Base-by-base conservation (phyloP, 2,329 filamentous ascomycete genomes). In the Tolypocladium guangdongense region DNA sequence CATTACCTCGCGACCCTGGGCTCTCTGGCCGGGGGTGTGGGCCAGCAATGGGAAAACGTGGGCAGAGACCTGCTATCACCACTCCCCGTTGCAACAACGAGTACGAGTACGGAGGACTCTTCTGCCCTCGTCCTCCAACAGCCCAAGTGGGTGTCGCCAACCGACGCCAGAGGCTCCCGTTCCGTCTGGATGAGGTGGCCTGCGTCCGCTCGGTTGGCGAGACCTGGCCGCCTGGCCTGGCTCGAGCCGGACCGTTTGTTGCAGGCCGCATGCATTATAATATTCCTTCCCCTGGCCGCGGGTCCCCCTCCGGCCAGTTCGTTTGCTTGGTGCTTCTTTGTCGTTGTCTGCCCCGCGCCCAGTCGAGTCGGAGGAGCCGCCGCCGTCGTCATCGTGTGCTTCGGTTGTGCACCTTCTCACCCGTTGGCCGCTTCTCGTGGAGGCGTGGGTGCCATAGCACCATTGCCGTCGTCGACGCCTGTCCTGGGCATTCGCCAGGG, bases 21-120 rank as follows among this genome's bases (percentile, higher is more conserved):
- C 38, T 24, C 38, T 32, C 16, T 5, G 7, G 35, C 35, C 48
- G n/a, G 48, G 33, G 48, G 48, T 37, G 51, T 41, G 51, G 24
- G 33, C 35, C 35, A 39, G 6, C 51, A 20, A 33, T 22, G 22
- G 20, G 45, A 43, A 52, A 52, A 52, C 51, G 51, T 52, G 51
- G 51, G 27, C 45, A 22, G 24, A 8, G 36, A 49, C 51, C 45
- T n/a, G 43, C 36, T 49, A 49, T 39, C 43, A 52, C 43, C 51
- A 52, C 51, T 38, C 51, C 51, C 35, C 36, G 6, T 36, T 30
- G 27, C 27, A 6, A 27, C 3, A 3, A 27, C 27, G 27, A 27
- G 27, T 27, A 27, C 3, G 3, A 3, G 27, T 3, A 27, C 27
- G 27, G 6, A 27, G 27, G 3, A 27, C 27, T 27, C 27, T 3